Evolutionary conservation across 257 asterid genomes (phyloP).

Genomic region (Fraxinus excelsior): DNA sequence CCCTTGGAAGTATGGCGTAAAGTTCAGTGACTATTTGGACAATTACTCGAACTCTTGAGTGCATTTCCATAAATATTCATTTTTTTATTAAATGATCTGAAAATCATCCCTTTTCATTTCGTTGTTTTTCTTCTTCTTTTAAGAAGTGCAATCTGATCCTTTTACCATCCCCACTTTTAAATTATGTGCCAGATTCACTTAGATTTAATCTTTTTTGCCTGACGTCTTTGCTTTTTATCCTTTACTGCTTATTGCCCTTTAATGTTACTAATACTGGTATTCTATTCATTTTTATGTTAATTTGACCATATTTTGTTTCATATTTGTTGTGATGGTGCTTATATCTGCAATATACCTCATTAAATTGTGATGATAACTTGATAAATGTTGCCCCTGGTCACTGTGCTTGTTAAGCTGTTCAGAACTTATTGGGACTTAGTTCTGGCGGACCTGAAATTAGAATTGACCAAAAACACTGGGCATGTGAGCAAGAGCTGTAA

Average conservation of each 20-base stretch:
- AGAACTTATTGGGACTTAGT: background rate
- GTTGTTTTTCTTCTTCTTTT: background rate
- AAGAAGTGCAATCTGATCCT: background rate
- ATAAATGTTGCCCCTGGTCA: background rate
- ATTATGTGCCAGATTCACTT: background rate
- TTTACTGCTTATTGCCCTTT: background rate
- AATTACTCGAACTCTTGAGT: background rate
- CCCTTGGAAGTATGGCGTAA: too few species aligned
- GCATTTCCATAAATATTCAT: background rate
- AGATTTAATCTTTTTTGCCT: background rate
- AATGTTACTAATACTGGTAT: background rate
- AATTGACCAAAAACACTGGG: background rate
- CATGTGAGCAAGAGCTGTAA: background rate
- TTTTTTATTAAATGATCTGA: background rate
- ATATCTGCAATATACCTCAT: background rate
- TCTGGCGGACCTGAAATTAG: background rate
- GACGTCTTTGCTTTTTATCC: background rate
- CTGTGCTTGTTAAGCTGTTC: background rate
- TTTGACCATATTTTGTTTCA: background rate
- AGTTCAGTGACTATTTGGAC: too few species aligned
- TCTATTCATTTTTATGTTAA: background rate
- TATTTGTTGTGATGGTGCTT: background rate
- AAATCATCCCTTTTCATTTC: background rate
- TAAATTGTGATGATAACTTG: background rate
- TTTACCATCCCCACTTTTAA: background rate